Conservation (phyloP, 2,329 filamentous ascomycete genomes). For the Aureobasidium sp. region DNA sequence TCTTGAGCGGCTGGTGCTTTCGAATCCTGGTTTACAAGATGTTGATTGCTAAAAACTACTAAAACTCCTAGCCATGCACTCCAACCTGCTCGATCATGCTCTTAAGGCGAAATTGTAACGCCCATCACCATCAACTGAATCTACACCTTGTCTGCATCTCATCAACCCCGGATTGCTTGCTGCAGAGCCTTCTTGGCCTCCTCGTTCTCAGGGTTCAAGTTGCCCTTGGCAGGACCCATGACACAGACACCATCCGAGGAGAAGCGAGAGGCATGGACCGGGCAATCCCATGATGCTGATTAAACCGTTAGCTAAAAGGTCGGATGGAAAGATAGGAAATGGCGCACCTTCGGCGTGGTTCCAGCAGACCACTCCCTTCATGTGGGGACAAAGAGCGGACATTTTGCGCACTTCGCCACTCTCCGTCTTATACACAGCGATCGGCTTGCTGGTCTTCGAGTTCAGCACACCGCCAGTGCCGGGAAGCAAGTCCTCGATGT, state of each 20-base stretch:
- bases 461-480: constrained; percentile 48
- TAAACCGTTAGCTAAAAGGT: no score
- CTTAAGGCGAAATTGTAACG: not conserved
- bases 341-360: constrained; percentile 38
- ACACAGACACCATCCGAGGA: constrained; percentile 35
- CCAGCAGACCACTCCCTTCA: constrained; percentile 51
- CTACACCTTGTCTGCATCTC: not conserved
- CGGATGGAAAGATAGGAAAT: no score
- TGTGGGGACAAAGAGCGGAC: constrained; percentile 49
- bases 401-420: constrained; percentile 43
- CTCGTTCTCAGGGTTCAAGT: constrained; percentile 28
- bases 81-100: not conserved
- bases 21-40: not conserved
- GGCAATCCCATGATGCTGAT: constrained; percentile 41
- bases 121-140: not conserved
- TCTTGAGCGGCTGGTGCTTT: no score
- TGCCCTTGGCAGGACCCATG: constrained; percentile 33
- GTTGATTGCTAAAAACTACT: not conserved
- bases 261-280: constrained; percentile 38
- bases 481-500: constrained; percentile 46
- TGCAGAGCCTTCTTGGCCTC: constrained; percentile 22
- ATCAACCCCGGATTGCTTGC: not conserved
- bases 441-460: constrained; percentile 36
- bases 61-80: not conserved
- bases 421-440: constrained; percentile 51